These are phyloP conservation scores for Russula earlei DNA, from an alignment of 768 basidiomycete genomes.

Conservation along the genomic window DNA sequence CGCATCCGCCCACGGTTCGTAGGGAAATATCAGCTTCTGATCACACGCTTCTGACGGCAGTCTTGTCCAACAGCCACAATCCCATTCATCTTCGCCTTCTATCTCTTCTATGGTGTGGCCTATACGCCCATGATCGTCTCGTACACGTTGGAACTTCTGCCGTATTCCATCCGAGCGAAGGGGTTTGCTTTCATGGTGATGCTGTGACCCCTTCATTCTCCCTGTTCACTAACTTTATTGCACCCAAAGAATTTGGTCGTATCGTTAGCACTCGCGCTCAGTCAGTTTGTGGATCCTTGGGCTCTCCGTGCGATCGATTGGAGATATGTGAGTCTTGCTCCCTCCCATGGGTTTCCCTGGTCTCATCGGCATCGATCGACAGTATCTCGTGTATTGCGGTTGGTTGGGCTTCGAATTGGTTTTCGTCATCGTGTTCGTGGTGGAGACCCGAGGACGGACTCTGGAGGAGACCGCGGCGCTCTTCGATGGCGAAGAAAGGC, in stretches of 20 bases:
- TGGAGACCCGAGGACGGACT: constrained; percentile 60
- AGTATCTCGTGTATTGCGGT: constrained; percentile 54
- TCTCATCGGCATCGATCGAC: constrained; percentile 15
- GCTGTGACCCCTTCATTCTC: constrained; percentile 10
- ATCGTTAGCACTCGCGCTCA: constrained; percentile 63
- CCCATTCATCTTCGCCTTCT: constrained; percentile 54
- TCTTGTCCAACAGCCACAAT: constrained; percentile 38
- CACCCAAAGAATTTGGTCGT: constrained; percentile 46
- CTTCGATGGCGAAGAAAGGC: constrained; percentile 51
- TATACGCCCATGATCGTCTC: constrained; percentile 64
- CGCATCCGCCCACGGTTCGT: background rate
- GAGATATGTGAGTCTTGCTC: constrained; percentile 29
- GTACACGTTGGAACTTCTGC: constrained; percentile 69
- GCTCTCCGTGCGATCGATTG: constrained; percentile 44
- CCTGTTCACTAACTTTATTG: background rate
- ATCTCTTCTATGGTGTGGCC: constrained; percentile 53
- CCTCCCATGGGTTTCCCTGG: background rate
- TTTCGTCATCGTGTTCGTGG: constrained; percentile 45
- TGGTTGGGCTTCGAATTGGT: constrained; percentile 54
- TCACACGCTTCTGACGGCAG: background rate
- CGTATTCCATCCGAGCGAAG: constrained; percentile 70
- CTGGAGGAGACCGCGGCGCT: constrained; percentile 66
- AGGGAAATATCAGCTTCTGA: background rate
- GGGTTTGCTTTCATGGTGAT: constrained; percentile 69
- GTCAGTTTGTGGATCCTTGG: constrained; percentile 73